phyloP scores from a whole-genome alignment of 257 asterid genomes.

The Linaria vulgaris region DNA sequence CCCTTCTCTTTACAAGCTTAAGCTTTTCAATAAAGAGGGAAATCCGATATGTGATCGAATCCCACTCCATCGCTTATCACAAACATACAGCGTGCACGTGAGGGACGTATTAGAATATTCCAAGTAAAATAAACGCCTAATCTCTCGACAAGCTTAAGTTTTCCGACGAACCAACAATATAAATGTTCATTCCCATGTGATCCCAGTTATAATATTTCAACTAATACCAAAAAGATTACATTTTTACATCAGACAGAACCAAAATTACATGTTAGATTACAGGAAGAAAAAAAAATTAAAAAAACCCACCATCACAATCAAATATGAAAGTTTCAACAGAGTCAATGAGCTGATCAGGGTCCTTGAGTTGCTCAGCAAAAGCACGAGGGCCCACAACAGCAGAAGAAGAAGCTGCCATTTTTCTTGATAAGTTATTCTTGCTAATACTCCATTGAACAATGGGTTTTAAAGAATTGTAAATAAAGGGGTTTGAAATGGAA shows the following conservation, averaged over 20 bases:
- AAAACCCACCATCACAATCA: conserved; percentile 85
- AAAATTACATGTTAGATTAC: not conserved
- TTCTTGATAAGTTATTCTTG: conserved; percentile 37
- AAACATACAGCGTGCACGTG: too few relatives aligned
- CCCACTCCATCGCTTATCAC: too few relatives aligned
- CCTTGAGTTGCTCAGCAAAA: conserved; percentile 71
- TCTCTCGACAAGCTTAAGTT: too few relatives aligned
- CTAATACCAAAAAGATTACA: not conserved
- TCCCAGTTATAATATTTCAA: not conserved
- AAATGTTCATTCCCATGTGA: too few relatives aligned
- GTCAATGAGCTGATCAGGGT: conserved; percentile 82
- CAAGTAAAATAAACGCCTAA: too few relatives aligned
- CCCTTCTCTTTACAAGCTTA: too few relatives aligned
- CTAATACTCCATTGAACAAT: conserved; percentile 45
- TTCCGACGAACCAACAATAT: too few relatives aligned
- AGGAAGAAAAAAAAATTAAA: not conserved
- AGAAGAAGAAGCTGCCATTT: conserved; percentile 42
- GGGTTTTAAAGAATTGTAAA: conserved; percentile 40
- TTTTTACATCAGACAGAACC: not conserved
- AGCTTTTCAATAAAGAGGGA: too few relatives aligned
- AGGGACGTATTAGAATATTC: too few relatives aligned
- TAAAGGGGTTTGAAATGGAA: conserved; percentile 42
- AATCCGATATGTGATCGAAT: too few relatives aligned
- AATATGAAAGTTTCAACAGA: conserved; percentile 94
- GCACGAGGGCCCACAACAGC: conserved; percentile 44